phyloP scores from a whole-genome alignment of 2,329 filamentous ascomycete species.

The Pseudocercospora eumusae region DNA sequence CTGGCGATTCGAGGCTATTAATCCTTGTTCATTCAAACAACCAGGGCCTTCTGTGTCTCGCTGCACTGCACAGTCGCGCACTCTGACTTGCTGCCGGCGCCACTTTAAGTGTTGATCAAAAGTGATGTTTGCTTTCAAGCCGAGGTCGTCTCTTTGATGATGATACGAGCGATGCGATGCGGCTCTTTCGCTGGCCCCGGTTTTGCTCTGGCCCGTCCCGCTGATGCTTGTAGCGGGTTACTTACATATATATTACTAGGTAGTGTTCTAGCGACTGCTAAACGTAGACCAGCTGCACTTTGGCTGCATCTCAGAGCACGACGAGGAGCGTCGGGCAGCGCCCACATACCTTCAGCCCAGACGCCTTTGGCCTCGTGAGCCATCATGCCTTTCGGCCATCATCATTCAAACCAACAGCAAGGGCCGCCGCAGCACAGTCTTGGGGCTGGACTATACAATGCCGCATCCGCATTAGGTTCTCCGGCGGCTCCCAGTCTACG shows the following conservation, averaged over 20 bases:
- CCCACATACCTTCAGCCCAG: not conserved
- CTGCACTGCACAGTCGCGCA: not conserved
- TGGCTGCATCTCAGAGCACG: slow-evolving; percentile 1
- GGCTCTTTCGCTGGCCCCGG: not conserved
- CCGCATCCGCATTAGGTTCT: slow-evolving; percentile 8
- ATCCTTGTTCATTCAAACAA: not conserved
- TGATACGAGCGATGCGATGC: too few relatives aligned
- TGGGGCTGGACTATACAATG: slow-evolving; percentile 8
- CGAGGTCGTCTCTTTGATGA: not conserved
- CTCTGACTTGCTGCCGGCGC: not conserved
- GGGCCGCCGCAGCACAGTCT: slow-evolving; percentile 34
- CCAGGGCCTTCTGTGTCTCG: not conserved
- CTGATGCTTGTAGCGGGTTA: not conserved
- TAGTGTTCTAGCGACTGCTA: not conserved
- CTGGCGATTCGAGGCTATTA: not conserved
- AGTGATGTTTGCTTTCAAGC: not conserved
- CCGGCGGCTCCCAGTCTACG: slow-evolving; percentile 15
- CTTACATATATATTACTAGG: too few relatives aligned
- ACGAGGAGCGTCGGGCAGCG: slow-evolving; percentile 4
- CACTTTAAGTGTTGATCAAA: not conserved
- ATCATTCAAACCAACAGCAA: slow-evolving; percentile 18
- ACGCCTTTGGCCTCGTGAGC: not conserved
- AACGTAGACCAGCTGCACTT: slow-evolving; percentile 1
- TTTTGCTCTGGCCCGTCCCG: not conserved
- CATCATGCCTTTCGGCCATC: slow-evolving; percentile 7